Base-by-base conservation (phyloP, 352 stramenopile genomes). In the Globisporangium uncinulatum region DNA sequence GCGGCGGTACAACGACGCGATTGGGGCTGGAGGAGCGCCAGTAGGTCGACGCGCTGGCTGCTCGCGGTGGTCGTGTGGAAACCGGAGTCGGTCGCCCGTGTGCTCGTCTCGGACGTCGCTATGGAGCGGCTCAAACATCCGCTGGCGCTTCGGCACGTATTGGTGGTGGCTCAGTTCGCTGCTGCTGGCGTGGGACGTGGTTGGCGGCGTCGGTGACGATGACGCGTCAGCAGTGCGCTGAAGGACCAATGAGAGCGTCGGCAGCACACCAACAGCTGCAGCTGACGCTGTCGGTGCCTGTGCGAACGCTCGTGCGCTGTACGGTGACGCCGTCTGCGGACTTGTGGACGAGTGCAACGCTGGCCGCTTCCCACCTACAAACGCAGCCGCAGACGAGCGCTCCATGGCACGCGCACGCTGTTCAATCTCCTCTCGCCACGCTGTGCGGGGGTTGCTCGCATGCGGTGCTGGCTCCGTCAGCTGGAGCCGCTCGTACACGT, bases 161-260 rank as follows among this genome's bases (percentile, higher is more conserved):
- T 54, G 41, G 32, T 43, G 45, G 29, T 41, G 46, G 17, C 19
- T 29, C 24, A 43, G 24, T 13, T 51, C 17, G 1, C 24, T 58
- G 11, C 45, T 34, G 44, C 46, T 43, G 17, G 4, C 34, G 13
- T 29, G 39, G 8, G 43, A 14, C 10, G 53, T 34, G 10, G 55
- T 41, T 2, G 37, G 42, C 17, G 46, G 46, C 24, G 36, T 44
- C 36, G 51, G 20, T 6, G 46, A 44, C 20, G 51, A 50, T 2
- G 37, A 48, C 36, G 41, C 24, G 39, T 57, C 51, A 5, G 51
- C 39, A 36, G 53, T 63, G 36, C 59, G 59, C 47, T 65, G 59
- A 13, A 65, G 54, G 19, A 65, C 10, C 7, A 41, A 65, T 14
- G 59, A 65, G 46, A 65, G 59, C 46, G 52, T 57, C 46, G 59